phyloP scores from a whole-genome alignment of 352 stramenopile species.

The Globisporangium irregulare region DNA sequence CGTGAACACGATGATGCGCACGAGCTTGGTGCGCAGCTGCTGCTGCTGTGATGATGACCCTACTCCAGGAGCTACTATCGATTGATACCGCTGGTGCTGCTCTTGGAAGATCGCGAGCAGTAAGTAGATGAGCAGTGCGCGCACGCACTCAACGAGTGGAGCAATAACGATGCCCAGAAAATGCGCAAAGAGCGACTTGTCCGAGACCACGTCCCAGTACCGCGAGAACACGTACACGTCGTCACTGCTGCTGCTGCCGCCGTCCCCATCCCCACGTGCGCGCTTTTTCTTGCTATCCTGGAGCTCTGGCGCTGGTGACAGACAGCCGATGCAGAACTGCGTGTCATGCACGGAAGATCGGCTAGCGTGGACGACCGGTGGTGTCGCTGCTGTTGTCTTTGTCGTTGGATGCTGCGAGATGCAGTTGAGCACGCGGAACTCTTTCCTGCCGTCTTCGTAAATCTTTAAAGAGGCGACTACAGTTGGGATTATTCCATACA shows the following conservation, averaged over 20 bases:
- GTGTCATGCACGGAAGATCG: slow-evolving; percentile 28
- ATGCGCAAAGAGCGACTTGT: slow-evolving; percentile 68
- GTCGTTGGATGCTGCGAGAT: slow-evolving; percentile 40
- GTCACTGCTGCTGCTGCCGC: slow-evolving; percentile 1
- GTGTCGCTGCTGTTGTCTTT: neutral
- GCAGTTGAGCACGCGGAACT: slow-evolving; percentile 79
- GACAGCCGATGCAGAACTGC: slow-evolving; percentile 62
- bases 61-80: neutral
- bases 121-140: slow-evolving; percentile 62
- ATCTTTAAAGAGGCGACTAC: slow-evolving; percentile 72
- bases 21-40: slow-evolving; percentile 38
- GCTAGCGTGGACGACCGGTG: neutral
- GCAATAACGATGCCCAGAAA: slow-evolving; percentile 59
- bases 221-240: slow-evolving; percentile 82
- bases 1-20: slow-evolving; percentile 47
- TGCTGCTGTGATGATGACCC: neutral
- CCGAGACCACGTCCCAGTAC: slow-evolving; percentile 79
- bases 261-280: slow-evolving; percentile 4
- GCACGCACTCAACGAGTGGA: slow-evolving; percentile 61
- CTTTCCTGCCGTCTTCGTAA: slow-evolving; percentile 52
- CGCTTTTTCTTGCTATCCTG: slow-evolving; percentile 25
- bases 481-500: neutral
- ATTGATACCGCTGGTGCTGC: neutral
- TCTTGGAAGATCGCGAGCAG: slow-evolving; percentile 57
- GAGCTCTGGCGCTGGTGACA: slow-evolving; percentile 52